phyloP scores from a whole-genome alignment of 805 yeast species.

The Myxozyma mucilagina region DNA sequence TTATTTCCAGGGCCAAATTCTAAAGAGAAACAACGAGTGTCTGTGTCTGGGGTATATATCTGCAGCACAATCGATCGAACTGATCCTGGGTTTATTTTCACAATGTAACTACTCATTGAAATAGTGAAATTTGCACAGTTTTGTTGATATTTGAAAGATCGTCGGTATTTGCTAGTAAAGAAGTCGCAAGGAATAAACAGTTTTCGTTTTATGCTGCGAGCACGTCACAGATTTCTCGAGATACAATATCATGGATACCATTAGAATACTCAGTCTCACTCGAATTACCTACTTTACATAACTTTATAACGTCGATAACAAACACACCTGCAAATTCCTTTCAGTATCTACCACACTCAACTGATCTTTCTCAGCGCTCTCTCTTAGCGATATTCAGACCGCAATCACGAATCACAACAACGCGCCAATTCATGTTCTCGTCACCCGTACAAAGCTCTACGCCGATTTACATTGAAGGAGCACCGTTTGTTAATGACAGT shows the following conservation, averaged over 20 bases:
- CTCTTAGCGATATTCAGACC: constrained; percentile 9
- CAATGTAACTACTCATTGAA: constrained; percentile 5
- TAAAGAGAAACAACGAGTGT: not conserved
- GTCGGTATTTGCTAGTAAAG: constrained; percentile 9
- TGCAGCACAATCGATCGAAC: not conserved
- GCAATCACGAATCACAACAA: not conserved
- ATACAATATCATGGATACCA: constrained; percentile 10
- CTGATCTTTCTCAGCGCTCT: not conserved
- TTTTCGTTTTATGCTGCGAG: constrained; percentile 10
- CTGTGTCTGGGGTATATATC: constrained; percentile 18
- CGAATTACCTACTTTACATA: not conserved
- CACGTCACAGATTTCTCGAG: not conserved
- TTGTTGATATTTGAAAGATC: constrained; percentile 6
- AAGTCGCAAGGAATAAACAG: not conserved
- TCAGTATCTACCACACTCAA: not conserved
- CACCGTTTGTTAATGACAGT: constrained; percentile 14
- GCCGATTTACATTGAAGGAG: constrained; percentile 9
- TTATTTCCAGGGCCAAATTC: not conserved
- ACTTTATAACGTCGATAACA: not conserved
- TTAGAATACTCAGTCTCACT: not conserved
- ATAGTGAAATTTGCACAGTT: not conserved
- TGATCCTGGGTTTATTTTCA: constrained; percentile 15
- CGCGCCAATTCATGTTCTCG: not conserved
- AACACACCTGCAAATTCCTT: not conserved
- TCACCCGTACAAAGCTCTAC: not conserved